phyloP scores from a whole-genome alignment of 768 basidiomycete genomes.

The Hebeloma cylindrosporum region DNA sequence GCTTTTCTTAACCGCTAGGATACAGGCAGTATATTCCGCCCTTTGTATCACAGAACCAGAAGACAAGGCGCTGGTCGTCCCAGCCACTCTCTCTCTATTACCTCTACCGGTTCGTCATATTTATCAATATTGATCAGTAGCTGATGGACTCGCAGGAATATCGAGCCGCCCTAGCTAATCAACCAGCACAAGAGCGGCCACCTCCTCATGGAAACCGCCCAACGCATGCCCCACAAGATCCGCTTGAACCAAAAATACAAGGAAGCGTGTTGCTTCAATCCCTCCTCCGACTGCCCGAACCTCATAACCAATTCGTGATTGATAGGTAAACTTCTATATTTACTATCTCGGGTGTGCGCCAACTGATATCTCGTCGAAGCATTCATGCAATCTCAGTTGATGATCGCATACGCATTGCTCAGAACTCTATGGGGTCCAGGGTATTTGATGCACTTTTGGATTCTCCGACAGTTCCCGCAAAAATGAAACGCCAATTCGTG shows the following conservation, averaged over 20 bases:
- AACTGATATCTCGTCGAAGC: slow-evolving; percentile 36
- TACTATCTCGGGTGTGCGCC: neutral
- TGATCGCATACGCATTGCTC: slow-evolving; percentile 52
- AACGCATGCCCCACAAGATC: slow-evolving; percentile 27
- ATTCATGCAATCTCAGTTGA: slow-evolving; percentile 56
- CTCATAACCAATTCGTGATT: slow-evolving; percentile 66
- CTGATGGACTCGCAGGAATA: slow-evolving; percentile 26
- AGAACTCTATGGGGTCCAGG: slow-evolving; percentile 66
- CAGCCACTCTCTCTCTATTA: slow-evolving; percentile 62
- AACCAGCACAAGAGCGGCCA: slow-evolving; percentile 15
- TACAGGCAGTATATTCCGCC: slow-evolving; percentile 58
- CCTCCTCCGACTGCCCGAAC: slow-evolving; percentile 64
- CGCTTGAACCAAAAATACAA: slow-evolving; percentile 70
- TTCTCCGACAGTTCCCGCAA: slow-evolving; percentile 61
- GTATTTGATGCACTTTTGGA: slow-evolving; percentile 79
- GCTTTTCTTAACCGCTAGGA: neutral
- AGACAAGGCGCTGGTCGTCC: slow-evolving; percentile 56
- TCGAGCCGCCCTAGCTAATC: slow-evolving; percentile 15
- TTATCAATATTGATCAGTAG: neutral
- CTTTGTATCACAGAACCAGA: slow-evolving; percentile 53
- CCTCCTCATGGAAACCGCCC: slow-evolving; percentile 15
- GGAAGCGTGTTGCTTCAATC: slow-evolving; percentile 87
- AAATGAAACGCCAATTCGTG: slow-evolving; percentile 70
- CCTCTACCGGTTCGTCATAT: slow-evolving; percentile 43
- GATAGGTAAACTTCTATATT: slow-evolving; percentile 54